Conservation (phyloP, 257 asterid species). For the Ocimum tenuiflorum region DNA sequence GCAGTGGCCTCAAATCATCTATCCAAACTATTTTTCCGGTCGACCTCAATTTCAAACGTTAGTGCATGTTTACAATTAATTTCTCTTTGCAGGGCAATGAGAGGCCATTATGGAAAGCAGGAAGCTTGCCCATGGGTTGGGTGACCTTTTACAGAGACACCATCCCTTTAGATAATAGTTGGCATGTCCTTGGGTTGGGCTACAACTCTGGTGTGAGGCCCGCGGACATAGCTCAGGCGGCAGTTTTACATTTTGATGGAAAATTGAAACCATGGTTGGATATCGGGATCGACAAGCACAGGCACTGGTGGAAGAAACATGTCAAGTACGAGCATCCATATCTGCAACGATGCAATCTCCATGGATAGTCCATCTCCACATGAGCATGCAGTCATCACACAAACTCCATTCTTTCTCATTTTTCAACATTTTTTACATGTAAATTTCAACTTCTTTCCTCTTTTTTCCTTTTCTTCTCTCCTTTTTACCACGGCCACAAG, state of each 20-base stretch:
- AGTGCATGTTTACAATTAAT: not conserved
- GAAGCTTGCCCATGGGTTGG: constrained; percentile 92
- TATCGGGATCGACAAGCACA: constrained; percentile 66
- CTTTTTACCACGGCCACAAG: constrained; percentile 15
- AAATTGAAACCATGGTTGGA: constrained; percentile 87
- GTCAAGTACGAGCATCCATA: constrained; percentile 62
- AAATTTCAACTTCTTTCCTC: constrained; percentile 27
- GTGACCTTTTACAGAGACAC: constrained; percentile 63
- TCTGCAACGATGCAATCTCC: constrained; percentile 78
- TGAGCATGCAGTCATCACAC: too few species aligned
- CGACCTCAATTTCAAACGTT: not conserved
- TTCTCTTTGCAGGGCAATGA: constrained; percentile 47
- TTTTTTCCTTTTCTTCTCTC: too few species aligned
- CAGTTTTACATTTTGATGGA: constrained; percentile 83
- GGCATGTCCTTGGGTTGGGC: constrained; percentile 86
- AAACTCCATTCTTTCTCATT: constrained; percentile 57
- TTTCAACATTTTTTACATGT: constrained; percentile 41
- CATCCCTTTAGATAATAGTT: constrained; percentile 44
- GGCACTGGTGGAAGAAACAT: constrained; percentile 56
- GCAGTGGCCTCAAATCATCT: too few species aligned
- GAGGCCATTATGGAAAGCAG: constrained; percentile 53
- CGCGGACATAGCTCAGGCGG: constrained; percentile 50
- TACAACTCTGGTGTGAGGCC: constrained; percentile 41
- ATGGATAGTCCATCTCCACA: constrained; percentile 28
- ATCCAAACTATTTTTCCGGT: too few species aligned